Evolutionary conservation across 1,139 yeast species (phyloP).

Genomic region (Candida pseudocylindracea): DNA sequence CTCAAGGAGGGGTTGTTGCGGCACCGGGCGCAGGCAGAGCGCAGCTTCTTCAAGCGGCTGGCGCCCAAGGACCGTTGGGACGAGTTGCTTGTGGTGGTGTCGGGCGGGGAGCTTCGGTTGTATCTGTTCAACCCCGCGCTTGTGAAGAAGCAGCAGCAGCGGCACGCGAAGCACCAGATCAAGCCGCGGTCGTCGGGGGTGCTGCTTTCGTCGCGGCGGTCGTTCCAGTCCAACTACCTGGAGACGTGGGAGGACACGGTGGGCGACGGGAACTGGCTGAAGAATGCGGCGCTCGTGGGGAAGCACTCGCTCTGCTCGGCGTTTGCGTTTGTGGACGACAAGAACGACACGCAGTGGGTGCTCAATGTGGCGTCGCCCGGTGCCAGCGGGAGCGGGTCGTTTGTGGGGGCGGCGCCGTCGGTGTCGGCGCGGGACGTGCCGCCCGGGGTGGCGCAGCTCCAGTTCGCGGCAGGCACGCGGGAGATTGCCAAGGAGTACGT

Average conservation of each 20-base stretch:
- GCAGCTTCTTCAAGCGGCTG: conserved; percentile 6
- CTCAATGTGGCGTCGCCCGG: conserved; percentile 1
- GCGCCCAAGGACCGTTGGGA: conserved; percentile 7
- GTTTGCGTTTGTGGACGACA: conserved; percentile 17
- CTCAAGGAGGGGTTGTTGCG: conserved; percentile 54
- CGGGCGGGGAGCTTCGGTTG: conserved; percentile 32
- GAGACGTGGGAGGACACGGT: conserved; percentile 9
- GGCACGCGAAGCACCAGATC: conserved; percentile 9
- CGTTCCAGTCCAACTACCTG: conserved; percentile 4
- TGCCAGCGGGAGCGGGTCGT: conserved; percentile 1
- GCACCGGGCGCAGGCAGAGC: conserved; percentile 18
- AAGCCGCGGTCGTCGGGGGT: conserved; percentile 2
- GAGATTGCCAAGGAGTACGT: conserved; percentile 55
- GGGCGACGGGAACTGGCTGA: conserved; percentile 55
- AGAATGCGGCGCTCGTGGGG: conserved; percentile 25
- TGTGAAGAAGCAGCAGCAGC: conserved; percentile 17
- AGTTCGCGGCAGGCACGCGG: conserved; percentile 38
- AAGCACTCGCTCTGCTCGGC: conserved; percentile 25
- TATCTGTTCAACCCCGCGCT: conserved; percentile 28
- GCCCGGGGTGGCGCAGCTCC: conserved; percentile 11
- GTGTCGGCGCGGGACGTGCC: conserved; percentile 8
- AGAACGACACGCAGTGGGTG: neutral
- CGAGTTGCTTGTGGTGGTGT: conserved; percentile 30
- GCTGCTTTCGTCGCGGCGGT: too few relatives aligned
- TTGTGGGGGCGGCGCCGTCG: conserved; percentile 12